Evolutionary conservation across 1,284 basidiomycete genomes (phyloP).

Genomic region (Peniophora sp.): DNA sequence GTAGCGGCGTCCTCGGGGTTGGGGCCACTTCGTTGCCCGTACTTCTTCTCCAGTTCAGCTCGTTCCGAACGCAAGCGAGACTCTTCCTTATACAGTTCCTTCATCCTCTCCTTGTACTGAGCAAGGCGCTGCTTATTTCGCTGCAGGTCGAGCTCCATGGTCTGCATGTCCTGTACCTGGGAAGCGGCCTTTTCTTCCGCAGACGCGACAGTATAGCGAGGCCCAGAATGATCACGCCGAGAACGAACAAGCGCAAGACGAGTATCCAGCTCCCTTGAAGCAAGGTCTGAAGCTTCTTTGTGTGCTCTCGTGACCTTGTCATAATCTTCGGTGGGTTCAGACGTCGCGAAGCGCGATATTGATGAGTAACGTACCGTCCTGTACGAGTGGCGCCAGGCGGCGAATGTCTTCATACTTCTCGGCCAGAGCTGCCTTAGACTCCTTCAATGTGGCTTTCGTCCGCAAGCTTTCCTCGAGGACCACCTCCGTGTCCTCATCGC

Average conservation of each 20-base stretch:
- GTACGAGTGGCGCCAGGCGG: conserved; percentile 54
- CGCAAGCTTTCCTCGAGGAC: conserved; percentile 52
- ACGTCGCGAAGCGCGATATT: background rate
- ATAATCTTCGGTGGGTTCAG: conserved; percentile 38
- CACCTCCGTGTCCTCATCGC: conserved; percentile 65
- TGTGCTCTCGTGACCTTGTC: conserved; percentile 43
- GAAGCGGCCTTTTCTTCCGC: conserved; percentile 65
- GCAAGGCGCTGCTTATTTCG: conserved; percentile 37
- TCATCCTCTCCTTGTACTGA: conserved; percentile 47
- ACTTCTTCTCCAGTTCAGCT: conserved; percentile 62
- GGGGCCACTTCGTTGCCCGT: conserved; percentile 24
- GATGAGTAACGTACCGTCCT: conserved; percentile 39
- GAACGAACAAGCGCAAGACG: conserved; percentile 71
- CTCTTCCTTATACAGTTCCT: conserved; percentile 48
- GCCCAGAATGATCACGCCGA: conserved; percentile 68
- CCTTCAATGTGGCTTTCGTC: conserved; percentile 63
- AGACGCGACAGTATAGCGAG: conserved; percentile 65
- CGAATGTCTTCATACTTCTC: conserved; percentile 56
- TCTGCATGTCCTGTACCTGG: conserved; percentile 69
- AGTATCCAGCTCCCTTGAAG: conserved; percentile 74
- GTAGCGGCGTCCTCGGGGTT: no score
- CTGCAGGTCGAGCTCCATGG: conserved; percentile 52
- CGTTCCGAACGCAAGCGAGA: conserved; percentile 58
- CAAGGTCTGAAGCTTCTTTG: conserved; percentile 47
- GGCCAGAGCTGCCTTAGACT: conserved; percentile 52